Conservation (phyloP, 1,139 yeast species). For the Debaryomyces fabryi region DNA sequence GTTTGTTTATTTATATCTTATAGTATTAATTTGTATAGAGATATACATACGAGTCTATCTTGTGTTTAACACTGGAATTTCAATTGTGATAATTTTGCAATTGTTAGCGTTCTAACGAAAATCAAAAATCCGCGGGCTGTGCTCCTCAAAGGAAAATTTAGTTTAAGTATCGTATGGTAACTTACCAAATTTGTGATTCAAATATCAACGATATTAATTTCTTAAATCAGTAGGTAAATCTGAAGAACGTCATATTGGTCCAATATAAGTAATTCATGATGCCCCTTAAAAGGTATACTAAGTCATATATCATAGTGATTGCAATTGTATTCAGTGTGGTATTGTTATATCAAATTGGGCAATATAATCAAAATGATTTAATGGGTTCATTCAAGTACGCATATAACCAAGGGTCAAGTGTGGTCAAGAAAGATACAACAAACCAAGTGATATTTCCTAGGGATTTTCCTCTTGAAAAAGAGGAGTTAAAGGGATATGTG, state of each 20-base stretch:
- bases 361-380: constrained; percentile 10
- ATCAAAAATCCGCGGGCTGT: constrained; percentile 1
- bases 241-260: not conserved
- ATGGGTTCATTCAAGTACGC: constrained; percentile 16
- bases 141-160: not conserved
- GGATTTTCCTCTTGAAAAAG: constrained; percentile 17
- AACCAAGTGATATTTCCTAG: constrained; percentile 26
- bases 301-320: not conserved
- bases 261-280: not conserved
- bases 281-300: constrained; percentile 3
- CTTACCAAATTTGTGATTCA: not conserved
- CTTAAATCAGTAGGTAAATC: not conserved
- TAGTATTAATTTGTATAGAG: not conserved
- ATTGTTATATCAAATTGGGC: constrained; percentile 7
- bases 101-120: not conserved
- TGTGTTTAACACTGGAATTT: not conserved
- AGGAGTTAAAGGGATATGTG: constrained; percentile 18
- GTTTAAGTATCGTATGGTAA: not conserved
- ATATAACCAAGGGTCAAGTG: constrained; percentile 15
- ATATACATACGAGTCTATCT: not conserved
- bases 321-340: constrained; percentile 6
- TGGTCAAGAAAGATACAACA: constrained; percentile 13
- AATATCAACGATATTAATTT: not conserved
- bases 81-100: not conserved
- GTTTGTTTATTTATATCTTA: not conserved